phyloP scores from a whole-genome alignment of 2,329 filamentous ascomycete species.

The Coniella lustricola region DNA sequence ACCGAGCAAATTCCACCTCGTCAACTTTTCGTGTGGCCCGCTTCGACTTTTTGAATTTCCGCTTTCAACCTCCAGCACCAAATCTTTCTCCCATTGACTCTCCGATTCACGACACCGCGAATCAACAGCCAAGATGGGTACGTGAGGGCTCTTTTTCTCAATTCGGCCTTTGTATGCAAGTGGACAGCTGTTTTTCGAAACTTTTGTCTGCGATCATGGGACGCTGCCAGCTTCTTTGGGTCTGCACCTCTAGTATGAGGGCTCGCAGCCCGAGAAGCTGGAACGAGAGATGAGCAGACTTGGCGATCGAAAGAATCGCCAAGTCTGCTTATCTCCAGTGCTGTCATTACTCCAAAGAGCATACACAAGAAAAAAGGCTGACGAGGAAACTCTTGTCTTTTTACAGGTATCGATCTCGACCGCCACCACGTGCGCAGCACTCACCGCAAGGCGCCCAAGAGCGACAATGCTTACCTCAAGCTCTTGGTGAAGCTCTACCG shows the following conservation, averaged over 20 bases:
- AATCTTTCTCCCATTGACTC: slow-evolving; percentile 21
- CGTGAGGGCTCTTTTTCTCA: slow-evolving; percentile 36
- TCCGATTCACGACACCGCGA: slow-evolving; percentile 25
- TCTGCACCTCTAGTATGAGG: slow-evolving; percentile 1
- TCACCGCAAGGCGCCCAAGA: slow-evolving; percentile 90
- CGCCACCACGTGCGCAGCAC: slow-evolving; percentile 61
- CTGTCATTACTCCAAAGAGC: slow-evolving; percentile 41
- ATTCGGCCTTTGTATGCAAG: slow-evolving; percentile 42
- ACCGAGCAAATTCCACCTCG: slow-evolving; percentile 12
- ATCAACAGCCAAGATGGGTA: slow-evolving; percentile 54
- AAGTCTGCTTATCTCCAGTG: slow-evolving; percentile 12
- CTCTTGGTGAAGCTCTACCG: slow-evolving; percentile 97
- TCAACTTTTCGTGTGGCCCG: slow-evolving; percentile 13
- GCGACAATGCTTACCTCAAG: slow-evolving; percentile 96
- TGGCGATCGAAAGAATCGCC: slow-evolving; percentile 15
- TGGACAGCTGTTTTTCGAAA: slow-evolving; percentile 26
- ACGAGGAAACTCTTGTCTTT: slow-evolving; percentile 39
- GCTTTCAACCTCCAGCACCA: slow-evolving; percentile 29
- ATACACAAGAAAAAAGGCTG: slow-evolving; percentile 58
- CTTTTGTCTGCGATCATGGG: slow-evolving; percentile 15
- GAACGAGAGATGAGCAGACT: slow-evolving; percentile 7
- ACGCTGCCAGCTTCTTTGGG: slow-evolving; percentile 11
- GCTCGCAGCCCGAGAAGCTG: not conserved
- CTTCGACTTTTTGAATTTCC: slow-evolving; percentile 17
- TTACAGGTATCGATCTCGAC: slow-evolving; percentile 65